These are phyloP conservation scores for Epithele typhae DNA, from an alignment of 768 basidiomycete genomes.

Conservation along the genomic window DNA sequence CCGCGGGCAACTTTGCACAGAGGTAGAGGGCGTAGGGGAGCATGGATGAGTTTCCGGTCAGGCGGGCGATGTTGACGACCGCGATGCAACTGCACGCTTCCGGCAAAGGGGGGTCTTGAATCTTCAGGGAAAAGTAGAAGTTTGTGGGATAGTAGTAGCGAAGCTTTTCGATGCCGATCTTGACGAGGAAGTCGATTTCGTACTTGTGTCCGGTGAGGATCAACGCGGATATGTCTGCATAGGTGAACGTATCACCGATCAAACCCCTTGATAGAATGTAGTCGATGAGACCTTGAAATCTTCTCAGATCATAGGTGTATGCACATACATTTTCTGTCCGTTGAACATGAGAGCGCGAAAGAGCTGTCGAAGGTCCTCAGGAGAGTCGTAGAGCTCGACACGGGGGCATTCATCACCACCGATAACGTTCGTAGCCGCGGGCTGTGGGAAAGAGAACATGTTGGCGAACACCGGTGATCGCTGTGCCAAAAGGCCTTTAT, in stretches of 20 bases:
- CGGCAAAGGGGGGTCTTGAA: neutral
- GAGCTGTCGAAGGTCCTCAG: too few species aligned
- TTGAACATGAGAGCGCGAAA: too few species aligned
- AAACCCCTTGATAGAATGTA: too few species aligned
- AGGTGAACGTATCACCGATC: neutral
- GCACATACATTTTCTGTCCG: too few species aligned
- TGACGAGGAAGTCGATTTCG: neutral
- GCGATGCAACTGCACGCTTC: neutral
- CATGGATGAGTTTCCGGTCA: neutral
- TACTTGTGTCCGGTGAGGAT: constrained; percentile 1
- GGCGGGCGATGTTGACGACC: neutral
- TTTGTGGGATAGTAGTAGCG: neutral
- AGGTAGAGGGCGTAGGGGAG: neutral
- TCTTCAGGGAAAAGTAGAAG: neutral
- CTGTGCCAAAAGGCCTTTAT: too few species aligned
- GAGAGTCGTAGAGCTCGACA: too few species aligned
- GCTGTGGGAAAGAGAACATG: too few species aligned
- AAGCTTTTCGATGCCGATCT: neutral
- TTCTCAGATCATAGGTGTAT: too few species aligned
- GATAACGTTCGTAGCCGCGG: too few species aligned
- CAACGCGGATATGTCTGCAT: neutral
- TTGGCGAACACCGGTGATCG: too few species aligned
- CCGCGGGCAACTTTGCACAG: neutral
- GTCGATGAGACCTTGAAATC: too few species aligned
- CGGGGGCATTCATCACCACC: too few species aligned